Conservation (phyloP, 352 stramenopile genomes). For the Pythium pyrilobum region DNA sequence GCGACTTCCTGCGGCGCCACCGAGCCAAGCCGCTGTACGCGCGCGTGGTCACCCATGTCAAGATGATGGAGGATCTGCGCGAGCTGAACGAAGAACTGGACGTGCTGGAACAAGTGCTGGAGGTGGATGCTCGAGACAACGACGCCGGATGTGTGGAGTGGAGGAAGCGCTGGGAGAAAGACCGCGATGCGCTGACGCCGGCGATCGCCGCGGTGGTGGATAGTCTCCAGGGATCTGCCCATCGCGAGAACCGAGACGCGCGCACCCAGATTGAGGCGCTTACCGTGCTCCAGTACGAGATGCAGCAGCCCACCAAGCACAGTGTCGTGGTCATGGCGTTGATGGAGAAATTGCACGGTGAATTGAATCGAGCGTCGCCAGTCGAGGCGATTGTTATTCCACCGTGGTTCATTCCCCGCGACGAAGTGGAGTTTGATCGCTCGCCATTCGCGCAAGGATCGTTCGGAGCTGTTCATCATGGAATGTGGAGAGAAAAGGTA, state of each 20-base stretch:
- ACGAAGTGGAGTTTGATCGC: neutral
- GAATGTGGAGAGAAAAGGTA: conserved; percentile 6
- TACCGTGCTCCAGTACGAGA: conserved; percentile 2
- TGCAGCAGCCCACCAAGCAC: neutral
- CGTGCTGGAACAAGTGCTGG: neutral
- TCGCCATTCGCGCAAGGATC: conserved; percentile 7
- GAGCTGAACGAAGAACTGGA: neutral
- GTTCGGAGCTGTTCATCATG: conserved; percentile 19
- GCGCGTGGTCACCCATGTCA: neutral
- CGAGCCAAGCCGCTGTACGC: neutral
- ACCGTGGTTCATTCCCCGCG: neutral
- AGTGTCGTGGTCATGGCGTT: neutral
- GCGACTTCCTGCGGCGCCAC: neutral
- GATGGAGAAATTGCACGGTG: neutral
- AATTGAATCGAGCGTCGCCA: neutral
- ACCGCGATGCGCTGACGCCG: neutral
- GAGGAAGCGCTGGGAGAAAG: neutral
- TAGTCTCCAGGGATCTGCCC: neutral
- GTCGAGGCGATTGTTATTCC: neutral
- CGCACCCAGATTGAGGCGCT: neutral
- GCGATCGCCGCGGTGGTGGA: neutral
- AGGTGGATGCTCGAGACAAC: neutral
- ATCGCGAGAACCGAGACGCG: neutral
- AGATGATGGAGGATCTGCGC: neutral
- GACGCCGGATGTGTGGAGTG: neutral